Evolutionary conservation across 2,329 filamentous ascomycete species (phyloP).

Genomic region (Botryosphaeria dothidea): DNA sequence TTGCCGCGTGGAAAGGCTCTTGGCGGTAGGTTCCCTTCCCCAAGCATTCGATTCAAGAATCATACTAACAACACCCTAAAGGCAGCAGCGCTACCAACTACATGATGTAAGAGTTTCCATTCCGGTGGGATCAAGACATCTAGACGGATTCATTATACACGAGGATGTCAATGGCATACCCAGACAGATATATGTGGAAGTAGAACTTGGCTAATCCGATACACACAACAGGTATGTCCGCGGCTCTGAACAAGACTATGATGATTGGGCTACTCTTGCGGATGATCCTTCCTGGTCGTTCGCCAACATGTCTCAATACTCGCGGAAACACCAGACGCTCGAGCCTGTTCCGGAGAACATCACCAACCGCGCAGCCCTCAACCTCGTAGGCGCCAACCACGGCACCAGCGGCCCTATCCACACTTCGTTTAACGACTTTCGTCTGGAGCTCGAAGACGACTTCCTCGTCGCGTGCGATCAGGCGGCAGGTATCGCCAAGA

Average conservation of each 20-base stretch:
- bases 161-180: no score
- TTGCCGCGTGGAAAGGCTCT: conserved; percentile 30
- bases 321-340: conserved; percentile 40
- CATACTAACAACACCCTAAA: no score
- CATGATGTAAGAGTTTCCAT: no score
- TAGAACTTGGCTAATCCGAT: no score
- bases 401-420: conserved; percentile 36
- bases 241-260: conserved; percentile 18
- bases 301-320: conserved; percentile 48
- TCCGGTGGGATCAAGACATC: no score
- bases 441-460: conserved; percentile 26
- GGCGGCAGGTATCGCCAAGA: conserved; percentile 29
- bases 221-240: conserved; percentile 42
- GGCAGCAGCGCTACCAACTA: conserved; percentile 33
- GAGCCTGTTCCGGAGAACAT: conserved; percentile 33
- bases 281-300: conserved; percentile 45
- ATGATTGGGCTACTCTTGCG: conserved; percentile 21
- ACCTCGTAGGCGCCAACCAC: conserved; percentile 30
- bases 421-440: conserved; percentile 37
- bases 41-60: no score
- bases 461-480: conserved; percentile 30
- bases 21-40: no score
- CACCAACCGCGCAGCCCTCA: conserved; percentile 24
- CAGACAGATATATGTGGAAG: no score
- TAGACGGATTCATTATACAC: no score